These are phyloP conservation scores for Dendrocalamus latiflorus DNA, from an alignment of 202 grass and related monocot genomes.

Conservation along the genomic window DNA sequence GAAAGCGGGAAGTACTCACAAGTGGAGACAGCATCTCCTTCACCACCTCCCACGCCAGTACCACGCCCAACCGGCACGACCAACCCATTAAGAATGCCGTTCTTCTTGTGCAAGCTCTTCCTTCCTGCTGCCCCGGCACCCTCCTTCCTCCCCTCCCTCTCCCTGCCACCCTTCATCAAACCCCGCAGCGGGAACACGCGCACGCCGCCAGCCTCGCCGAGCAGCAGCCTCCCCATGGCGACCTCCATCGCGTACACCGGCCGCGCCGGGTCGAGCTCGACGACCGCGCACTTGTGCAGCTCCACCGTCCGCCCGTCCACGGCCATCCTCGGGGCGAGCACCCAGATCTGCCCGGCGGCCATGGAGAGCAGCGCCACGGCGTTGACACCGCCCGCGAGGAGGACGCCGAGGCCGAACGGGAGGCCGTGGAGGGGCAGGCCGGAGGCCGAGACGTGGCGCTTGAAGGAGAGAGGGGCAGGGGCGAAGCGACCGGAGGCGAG, in stretches of 20 bases:
- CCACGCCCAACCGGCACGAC: conserved; percentile 24
- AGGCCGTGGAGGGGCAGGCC: conserved; percentile 45
- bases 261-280: conserved; percentile 54
- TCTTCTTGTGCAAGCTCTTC: conserved; percentile 40
- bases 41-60: background rate
- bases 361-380: conserved; percentile 58
- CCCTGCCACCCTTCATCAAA: conserved; percentile 61
- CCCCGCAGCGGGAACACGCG: conserved; percentile 55
- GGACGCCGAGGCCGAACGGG: conserved; percentile 50
- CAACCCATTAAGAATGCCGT: conserved; percentile 54
- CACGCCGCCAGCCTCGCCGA: conserved; percentile 76
- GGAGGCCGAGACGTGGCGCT: conserved; percentile 17
- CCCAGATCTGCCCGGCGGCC: conserved; percentile 80
- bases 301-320: conserved; percentile 45
- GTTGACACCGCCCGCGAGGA: conserved; percentile 61
- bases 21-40: conserved; percentile 12
- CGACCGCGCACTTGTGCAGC: conserved; percentile 76
- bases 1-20: conserved; percentile 23
- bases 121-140: conserved; percentile 17
- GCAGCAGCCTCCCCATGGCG: conserved; percentile 59
- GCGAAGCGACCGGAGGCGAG: conserved; percentile 31
- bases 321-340: conserved; percentile 44
- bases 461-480: conserved; percentile 48
- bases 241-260: conserved; percentile 75
- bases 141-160: conserved; percentile 19